A percentile compares a stretch with the other conserved stretches of the same genome.
Evolutionary conservation across 805 yeast species (phyloP).

Genomic region (Wickerhamiella galacta): DNA sequence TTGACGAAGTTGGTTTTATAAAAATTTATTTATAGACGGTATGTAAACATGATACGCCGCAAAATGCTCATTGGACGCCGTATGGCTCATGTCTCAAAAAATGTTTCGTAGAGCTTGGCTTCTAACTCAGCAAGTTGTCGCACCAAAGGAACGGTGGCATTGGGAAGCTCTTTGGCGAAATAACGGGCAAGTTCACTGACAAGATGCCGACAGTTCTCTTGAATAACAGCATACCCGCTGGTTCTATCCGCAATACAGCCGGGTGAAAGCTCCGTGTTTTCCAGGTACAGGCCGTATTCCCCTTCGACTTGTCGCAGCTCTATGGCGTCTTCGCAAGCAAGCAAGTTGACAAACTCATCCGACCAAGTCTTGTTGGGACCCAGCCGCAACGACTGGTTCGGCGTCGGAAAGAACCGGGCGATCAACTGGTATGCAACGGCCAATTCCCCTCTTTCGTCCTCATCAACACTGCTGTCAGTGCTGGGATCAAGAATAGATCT

Average conservation of each 20-base stretch:
- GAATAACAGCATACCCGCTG: neutral
- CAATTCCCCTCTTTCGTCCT: slow-evolving; percentile 7
- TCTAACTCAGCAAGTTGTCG: neutral
- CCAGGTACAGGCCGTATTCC: slow-evolving; percentile 11
- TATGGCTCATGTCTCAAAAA: neutral
- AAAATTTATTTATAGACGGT: slow-evolving; percentile 32
- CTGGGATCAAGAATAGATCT: slow-evolving; percentile 12
- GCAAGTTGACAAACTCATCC: slow-evolving; percentile 14
- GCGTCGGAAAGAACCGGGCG: slow-evolving; percentile 13
- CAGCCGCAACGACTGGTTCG: slow-evolving; percentile 5
- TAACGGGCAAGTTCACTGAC: too few species aligned
- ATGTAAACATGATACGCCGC: too few species aligned
- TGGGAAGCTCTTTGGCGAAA: too few species aligned
- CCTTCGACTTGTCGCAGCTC: slow-evolving; percentile 10
- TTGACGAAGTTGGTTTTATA: slow-evolving; percentile 49
- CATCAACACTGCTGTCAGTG: slow-evolving; percentile 7
- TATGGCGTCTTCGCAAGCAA: slow-evolving; percentile 14
- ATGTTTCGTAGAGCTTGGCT: neutral
- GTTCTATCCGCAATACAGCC: neutral
- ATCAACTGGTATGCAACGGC: slow-evolving; percentile 14
- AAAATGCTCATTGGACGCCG: slow-evolving; percentile 9
- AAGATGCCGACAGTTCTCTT: neutral
- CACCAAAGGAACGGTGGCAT: neutral
- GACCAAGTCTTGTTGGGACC: slow-evolving; percentile 8
- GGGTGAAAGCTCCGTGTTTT: slow-evolving; percentile 3